These are phyloP conservation scores for Eragrostis curvula DNA, from an alignment of 176 grass and related monocot species.

Conservation along the genomic window DNA sequence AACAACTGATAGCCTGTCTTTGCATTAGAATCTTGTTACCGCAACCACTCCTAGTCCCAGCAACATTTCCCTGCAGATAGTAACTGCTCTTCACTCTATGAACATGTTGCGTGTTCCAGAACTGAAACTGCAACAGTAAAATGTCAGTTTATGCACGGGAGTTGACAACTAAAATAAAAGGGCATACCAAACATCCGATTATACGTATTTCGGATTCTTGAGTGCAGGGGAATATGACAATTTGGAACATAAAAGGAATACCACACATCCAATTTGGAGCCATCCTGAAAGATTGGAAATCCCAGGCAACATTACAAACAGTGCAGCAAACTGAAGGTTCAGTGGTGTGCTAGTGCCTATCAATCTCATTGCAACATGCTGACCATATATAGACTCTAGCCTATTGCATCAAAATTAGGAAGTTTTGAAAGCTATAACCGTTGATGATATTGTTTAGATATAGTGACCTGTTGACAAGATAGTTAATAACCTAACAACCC, in stretches of 20 bases:
- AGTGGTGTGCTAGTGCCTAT: not conserved
- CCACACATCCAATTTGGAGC: too few relatives aligned
- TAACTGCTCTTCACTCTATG: too few relatives aligned
- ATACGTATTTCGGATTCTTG: not conserved
- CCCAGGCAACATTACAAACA: not conserved
- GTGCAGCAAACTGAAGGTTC: not conserved
- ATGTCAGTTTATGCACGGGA: not conserved
- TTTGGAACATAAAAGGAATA: too few relatives aligned
- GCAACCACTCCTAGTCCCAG: too few relatives aligned
- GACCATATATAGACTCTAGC: not conserved
- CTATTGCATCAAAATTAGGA: not conserved
- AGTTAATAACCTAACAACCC: too few relatives aligned
- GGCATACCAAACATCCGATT: not conserved
- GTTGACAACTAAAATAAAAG: not conserved
- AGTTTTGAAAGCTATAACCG: too few relatives aligned
- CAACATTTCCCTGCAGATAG: too few relatives aligned
- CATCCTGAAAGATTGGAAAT: not conserved
- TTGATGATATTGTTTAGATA: too few relatives aligned
- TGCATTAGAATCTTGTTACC: too few relatives aligned
- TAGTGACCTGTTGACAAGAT: too few relatives aligned
- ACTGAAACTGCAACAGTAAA: slow-evolving; percentile 2
- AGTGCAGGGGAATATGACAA: not conserved
- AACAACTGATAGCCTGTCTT: too few relatives aligned
- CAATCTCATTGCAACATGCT: not conserved
- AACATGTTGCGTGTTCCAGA: not conserved